Conservation (phyloP, 1,139 yeast genomes). For the Magnusiomyces tetraspermus region DNA sequence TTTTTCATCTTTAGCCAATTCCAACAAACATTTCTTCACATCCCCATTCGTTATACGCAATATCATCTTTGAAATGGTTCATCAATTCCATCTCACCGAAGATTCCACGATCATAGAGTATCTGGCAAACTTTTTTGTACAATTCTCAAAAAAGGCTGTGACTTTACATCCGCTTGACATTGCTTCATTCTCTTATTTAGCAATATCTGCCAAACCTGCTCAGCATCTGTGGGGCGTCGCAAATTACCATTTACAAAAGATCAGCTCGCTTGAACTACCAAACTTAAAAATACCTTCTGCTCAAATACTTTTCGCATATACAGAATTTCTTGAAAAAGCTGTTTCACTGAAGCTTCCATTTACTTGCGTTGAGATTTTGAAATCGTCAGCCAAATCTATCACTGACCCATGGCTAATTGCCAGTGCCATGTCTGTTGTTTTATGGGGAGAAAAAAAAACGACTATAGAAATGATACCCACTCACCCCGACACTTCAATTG, state of each 20-base stretch:
- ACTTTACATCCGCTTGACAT: neutral
- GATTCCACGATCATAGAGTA: neutral
- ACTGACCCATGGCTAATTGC: neutral
- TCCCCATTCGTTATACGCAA: neutral
- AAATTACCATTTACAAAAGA: too few relatives aligned
- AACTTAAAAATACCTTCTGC: too few relatives aligned
- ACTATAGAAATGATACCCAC: neutral
- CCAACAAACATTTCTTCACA: neutral
- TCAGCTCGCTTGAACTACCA: too few relatives aligned
- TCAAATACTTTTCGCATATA: neutral
- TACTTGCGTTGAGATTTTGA: neutral
- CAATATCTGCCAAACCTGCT: neutral
- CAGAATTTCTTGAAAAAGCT: neutral
- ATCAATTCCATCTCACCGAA: constrained; percentile 1
- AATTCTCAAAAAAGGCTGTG: too few relatives aligned
- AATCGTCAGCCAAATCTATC: neutral
- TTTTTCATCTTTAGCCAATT: neutral
- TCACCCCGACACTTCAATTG: neutral
- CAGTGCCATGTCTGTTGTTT: neutral
- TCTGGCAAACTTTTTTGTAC: neutral
- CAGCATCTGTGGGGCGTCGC: neutral
- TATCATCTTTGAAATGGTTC: neutral
- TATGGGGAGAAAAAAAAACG: neutral
- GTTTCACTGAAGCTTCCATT: neutral
- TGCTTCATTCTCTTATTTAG: neutral